A percentile compares a stretch with the other conserved stretches of the same genome.
Evolutionary conservation across 306 rosid species (phyloP).

Genomic region (Leucaena leucocephala): DNA sequence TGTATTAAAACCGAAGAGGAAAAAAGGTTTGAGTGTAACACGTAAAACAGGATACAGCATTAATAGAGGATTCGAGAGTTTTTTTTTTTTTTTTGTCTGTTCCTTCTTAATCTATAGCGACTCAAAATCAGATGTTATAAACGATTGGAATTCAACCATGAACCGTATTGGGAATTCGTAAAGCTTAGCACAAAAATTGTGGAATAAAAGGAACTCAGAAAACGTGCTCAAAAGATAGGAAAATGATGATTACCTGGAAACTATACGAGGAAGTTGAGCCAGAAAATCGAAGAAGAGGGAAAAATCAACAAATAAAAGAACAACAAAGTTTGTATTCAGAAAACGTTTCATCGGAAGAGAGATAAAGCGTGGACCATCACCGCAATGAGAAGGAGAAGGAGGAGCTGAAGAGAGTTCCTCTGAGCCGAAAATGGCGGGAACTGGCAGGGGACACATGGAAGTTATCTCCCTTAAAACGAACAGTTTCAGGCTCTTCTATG

Average conservation of each 20-base stretch:
- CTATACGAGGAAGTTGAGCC: background rate
- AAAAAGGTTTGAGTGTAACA: background rate
- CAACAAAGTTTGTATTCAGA: constrained; percentile 11
- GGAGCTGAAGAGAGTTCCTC: constrained; percentile 34
- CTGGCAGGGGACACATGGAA: constrained; percentile 16
- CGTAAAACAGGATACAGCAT: background rate
- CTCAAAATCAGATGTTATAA: background rate
- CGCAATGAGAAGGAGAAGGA: constrained; percentile 14
- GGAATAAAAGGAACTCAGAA: background rate
- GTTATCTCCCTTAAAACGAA: constrained; percentile 5
- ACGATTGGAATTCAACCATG: background rate
- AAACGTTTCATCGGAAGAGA: background rate
- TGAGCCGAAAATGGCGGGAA: constrained; percentile 43
- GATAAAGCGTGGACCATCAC: constrained; percentile 5
- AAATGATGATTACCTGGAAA: constrained; percentile 1
- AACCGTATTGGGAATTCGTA: background rate
- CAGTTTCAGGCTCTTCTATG: background rate
- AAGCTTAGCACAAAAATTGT: background rate
- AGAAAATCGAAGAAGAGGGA: background rate
- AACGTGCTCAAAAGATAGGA: background rate
- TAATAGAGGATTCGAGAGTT: background rate
- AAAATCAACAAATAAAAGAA: background rate
- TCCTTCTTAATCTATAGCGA: background rate
- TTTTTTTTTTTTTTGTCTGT: background rate
- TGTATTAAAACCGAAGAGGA: background rate